These are phyloP conservation scores for Pseudozyma sp. DNA, from an alignment of 1,284 basidiomycete species.

Conservation along the genomic window DNA sequence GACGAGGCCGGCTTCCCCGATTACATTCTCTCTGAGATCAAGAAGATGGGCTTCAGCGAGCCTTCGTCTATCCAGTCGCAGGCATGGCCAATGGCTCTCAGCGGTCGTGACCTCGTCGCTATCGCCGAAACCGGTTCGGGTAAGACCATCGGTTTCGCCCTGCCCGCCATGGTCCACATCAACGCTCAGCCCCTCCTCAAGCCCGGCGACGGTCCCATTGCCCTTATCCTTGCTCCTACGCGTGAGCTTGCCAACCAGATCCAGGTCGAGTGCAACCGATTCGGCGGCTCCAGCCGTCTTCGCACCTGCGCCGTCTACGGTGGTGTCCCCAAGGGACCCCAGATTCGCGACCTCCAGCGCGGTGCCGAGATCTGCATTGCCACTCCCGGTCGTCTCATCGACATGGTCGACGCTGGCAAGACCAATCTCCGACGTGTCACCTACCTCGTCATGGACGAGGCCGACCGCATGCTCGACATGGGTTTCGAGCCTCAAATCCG, in stretches of 20 bases:
- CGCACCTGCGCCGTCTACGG: slow-evolving; percentile 99
- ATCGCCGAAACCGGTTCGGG: slow-evolving; percentile 76
- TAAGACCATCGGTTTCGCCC: slow-evolving; percentile 94
- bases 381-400: slow-evolving; percentile 76
- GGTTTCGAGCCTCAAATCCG: slow-evolving; percentile 99
- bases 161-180: slow-evolving; percentile 99
- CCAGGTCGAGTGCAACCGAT: slow-evolving; percentile 98
- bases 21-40: slow-evolving; percentile 92
- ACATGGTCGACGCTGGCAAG: slow-evolving; percentile 95
- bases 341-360: slow-evolving; percentile 95
- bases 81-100: slow-evolving; percentile 97
- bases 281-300: slow-evolving; percentile 95
- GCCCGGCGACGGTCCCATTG: slow-evolving; percentile 96
- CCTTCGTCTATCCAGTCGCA: slow-evolving; percentile 98
- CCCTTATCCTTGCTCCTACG: slow-evolving; percentile 94
- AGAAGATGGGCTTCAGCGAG: slow-evolving; percentile 86
- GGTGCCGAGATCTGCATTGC: slow-evolving; percentile 97
- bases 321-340: slow-evolving; percentile 96
- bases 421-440: slow-evolving; percentile 95
- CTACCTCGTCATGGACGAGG: slow-evolving; percentile 99
- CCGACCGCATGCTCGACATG: slow-evolving; percentile 98
- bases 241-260: slow-evolving; percentile 99
- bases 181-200: slow-evolving; percentile 97
- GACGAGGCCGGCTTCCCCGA: slow-evolving; percentile 96
- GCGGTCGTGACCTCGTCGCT: slow-evolving; percentile 92